Conservation (phyloP, 2,329 filamentous ascomycete genomes). For the Talaromyces funiculosus region DNA sequence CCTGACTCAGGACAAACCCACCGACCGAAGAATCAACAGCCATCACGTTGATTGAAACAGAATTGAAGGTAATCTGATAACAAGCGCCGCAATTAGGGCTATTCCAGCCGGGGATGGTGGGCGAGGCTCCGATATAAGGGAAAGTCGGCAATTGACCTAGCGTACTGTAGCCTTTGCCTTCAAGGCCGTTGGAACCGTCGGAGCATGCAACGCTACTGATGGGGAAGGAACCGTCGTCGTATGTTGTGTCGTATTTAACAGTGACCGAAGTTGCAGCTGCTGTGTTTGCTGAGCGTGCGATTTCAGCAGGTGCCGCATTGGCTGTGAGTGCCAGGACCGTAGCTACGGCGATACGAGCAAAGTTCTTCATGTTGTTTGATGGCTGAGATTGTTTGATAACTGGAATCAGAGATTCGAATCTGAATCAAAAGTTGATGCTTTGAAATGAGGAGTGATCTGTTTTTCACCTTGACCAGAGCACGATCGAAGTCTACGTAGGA, state of each 20-base stretch:
- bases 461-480: background rate
- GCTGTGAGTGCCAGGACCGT: background rate
- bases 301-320: background rate
- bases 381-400: too few species aligned
- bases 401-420: too few species aligned
- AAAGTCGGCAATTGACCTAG: slow-evolving; percentile 43
- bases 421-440: too few species aligned
- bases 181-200: slow-evolving; percentile 31
- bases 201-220: slow-evolving; percentile 49
- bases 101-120: slow-evolving; percentile 45
- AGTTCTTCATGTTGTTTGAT: background rate
- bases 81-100: slow-evolving; percentile 48
- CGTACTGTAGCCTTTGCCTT: slow-evolving; percentile 30
- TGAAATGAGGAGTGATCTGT: background rate
- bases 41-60: slow-evolving; percentile 42
- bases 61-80: slow-evolving; percentile 46
- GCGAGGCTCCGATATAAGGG: slow-evolving; percentile 47
- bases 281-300: background rate
- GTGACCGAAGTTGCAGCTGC: slow-evolving; percentile 20
- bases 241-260: slow-evolving; percentile 68
- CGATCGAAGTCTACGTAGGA: background rate
- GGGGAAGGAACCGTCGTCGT: slow-evolving; percentile 56
- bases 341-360: background rate
- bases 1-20: slow-evolving; percentile 47
- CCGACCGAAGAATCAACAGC: slow-evolving; percentile 43